A percentile compares a stretch with the other conserved stretches of the same genome.
Evolutionary conservation across 257 asterid species (phyloP).

Genomic region (Solanum gandarillasii): DNA sequence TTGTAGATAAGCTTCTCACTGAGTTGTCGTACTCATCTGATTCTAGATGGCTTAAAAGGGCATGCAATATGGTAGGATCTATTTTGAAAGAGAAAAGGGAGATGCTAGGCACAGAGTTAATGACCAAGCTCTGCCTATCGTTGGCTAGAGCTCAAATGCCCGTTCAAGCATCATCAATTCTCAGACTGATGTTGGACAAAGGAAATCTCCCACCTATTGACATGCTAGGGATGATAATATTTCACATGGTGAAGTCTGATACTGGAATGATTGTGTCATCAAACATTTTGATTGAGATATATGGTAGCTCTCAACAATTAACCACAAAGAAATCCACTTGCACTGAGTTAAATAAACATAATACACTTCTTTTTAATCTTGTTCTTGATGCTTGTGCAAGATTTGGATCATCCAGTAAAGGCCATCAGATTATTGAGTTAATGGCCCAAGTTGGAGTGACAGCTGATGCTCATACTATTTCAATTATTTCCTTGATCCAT

Average conservation of each 20-base stretch:
- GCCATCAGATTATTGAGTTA: conserved; percentile 57
- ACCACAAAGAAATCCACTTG: conserved; percentile 21
- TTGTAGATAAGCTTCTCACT: conserved; percentile 38
- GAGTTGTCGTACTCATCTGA: conserved; percentile 56
- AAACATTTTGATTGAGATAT: conserved; percentile 58
- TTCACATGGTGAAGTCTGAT: conserved; percentile 71
- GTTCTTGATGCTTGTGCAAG: conserved; percentile 75
- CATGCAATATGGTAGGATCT: conserved; percentile 38
- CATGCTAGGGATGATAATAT: conserved; percentile 31
- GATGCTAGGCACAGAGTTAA: conserved; percentile 29
- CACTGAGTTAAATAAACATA: conserved; percentile 32
- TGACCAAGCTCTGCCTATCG: conserved; percentile 56
- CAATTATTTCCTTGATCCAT: conserved; percentile 46
- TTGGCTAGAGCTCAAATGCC: conserved; percentile 74
- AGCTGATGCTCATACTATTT: conserved; percentile 67
- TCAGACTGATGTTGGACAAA: conserved; percentile 50
- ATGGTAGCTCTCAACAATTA: conserved; percentile 16
- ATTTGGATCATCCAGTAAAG: conserved; percentile 52
- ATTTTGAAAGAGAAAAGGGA: conserved; percentile 42
- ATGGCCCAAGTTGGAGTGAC: conserved; percentile 58
- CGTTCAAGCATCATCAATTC: conserved; percentile 33
- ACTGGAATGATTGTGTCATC: conserved; percentile 51
- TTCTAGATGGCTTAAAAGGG: conserved; percentile 48
- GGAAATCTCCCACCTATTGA: conserved; percentile 37
- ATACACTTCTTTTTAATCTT: conserved; percentile 53